Base-by-base conservation (phyloP, 768 basidiomycete genomes). In the Tulasnella sp. region DNA sequence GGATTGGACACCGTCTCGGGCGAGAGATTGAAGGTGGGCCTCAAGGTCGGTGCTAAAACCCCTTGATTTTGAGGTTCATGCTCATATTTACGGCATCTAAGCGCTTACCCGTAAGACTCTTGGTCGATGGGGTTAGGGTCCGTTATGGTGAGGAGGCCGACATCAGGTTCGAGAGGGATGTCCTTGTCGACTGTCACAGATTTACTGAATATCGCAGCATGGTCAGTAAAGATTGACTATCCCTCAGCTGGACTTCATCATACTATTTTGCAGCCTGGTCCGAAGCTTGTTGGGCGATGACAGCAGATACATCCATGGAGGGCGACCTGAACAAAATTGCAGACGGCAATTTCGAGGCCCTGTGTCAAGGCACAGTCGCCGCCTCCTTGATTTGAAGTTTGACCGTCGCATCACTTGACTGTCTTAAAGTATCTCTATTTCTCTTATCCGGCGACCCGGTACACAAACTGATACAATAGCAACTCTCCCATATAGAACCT, bases 91-190 rank as follows among this genome's bases (percentile, higher is more conserved):
- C 15, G 38, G 52, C 17, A 44, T 32, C 42, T 7, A 13, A 11
- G 15, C 4, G 71, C 82, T 65, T 63, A 93, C 92, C 77, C 73
- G 78, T 98, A 96, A 66, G 76, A 80, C 59, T 90, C 88, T 50
- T 80, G 78, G 70, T 97, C 92, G 64, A 92, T 82, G 11, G 87
- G 82, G 70, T 91, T 94, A 21, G 78, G 78, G 74, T 99, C 95
- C 49, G 89, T 89, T 1, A 88, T 90, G 3, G 86, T 80, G 19
- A 99, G 76, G 43, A 86, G 78, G 3, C 88, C 94, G 3, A 85
- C 68, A 73, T 99, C 96, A 61, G 91, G 75, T 44, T 85, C 82
- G 63, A 90, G 78, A 5, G 86, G 82, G 8, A 80, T 83, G 54
- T 89, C 87, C 70, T 88, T 91, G 69, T 89, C 84, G 58, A 89